Evolutionary conservation across 305 asterid species (phyloP).

Genomic region (Fraxinus platypoda): DNA sequence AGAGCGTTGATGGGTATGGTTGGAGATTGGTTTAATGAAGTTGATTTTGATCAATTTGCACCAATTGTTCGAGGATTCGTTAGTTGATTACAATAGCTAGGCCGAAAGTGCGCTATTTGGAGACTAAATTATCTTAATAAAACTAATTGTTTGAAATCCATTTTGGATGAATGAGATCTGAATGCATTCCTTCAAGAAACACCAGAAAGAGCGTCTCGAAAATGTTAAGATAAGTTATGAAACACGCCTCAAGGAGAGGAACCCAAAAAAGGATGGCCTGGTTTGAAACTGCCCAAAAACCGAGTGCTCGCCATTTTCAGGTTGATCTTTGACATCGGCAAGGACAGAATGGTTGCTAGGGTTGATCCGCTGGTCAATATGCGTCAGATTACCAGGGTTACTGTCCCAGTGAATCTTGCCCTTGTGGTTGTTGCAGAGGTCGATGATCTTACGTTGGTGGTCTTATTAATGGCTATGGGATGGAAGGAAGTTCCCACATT

Average conservation of each 20-base stretch:
- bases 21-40: not conserved
- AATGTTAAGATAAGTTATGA: constrained; percentile 69
- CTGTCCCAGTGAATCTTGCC: constrained; percentile 79
- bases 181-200: constrained; percentile 66
- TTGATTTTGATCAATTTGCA: not conserved
- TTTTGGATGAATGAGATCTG: constrained; percentile 33
- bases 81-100: not conserved
- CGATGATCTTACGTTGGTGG: constrained; percentile 93
- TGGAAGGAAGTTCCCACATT: constrained; percentile 86
- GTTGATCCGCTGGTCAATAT: constrained; percentile 86
- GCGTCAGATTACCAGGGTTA: constrained; percentile 78
- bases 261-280: constrained; percentile 82
- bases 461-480: constrained; percentile 83
- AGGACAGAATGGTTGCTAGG: constrained; percentile 68
- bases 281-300: constrained; percentile 6
- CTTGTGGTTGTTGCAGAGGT: constrained; percentile 93
- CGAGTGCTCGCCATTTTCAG: constrained; percentile 83
- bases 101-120: not conserved
- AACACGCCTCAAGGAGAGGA: constrained; percentile 79
- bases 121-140: too few relatives aligned
- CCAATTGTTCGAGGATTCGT: not conserved
- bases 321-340: constrained; percentile 82
- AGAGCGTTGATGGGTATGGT: not conserved
- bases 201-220: constrained; percentile 80
- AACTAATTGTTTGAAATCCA: too few relatives aligned